These are phyloP conservation scores for Maudiozyma barnettii DNA, from an alignment of 805 yeast species.

Conservation along the genomic window DNA sequence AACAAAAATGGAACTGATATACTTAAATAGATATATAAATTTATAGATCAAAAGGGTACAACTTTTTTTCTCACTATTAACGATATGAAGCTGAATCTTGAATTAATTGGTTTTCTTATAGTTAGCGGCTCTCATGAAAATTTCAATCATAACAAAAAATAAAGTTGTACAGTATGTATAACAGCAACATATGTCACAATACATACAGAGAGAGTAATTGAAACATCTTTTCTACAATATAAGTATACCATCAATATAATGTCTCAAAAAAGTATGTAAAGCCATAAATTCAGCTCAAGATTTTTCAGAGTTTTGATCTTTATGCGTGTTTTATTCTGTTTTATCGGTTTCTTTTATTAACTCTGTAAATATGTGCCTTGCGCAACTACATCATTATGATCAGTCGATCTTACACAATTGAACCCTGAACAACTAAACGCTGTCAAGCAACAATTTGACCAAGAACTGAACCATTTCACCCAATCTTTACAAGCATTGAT, in stretches of 20 bases:
- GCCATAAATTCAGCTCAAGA: neutral
- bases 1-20: constrained; percentile 68
- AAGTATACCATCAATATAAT: neutral
- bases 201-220: too few relatives aligned
- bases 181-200: too few relatives aligned
- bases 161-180: too few relatives aligned
- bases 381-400: neutral
- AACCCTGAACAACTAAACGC: constrained; percentile 78
- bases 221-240: too few relatives aligned
- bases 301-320: neutral
- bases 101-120: too few relatives aligned
- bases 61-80: too few relatives aligned
- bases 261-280: neutral
- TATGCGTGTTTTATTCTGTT: neutral
- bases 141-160: too few relatives aligned
- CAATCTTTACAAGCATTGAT: constrained; percentile 76
- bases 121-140: too few relatives aligned
- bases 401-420: constrained; percentile 60
- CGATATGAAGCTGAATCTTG: too few relatives aligned
- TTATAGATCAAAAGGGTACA: too few relatives aligned
- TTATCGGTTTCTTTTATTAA: neutral
- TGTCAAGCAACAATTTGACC: constrained; percentile 72
- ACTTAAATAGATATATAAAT: constrained; percentile 9
- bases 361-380: neutral
- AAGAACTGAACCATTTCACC: constrained; percentile 77